Conservation (phyloP, 2,329 filamentous ascomycete genomes). For the Arthroderma sp. region DNA sequence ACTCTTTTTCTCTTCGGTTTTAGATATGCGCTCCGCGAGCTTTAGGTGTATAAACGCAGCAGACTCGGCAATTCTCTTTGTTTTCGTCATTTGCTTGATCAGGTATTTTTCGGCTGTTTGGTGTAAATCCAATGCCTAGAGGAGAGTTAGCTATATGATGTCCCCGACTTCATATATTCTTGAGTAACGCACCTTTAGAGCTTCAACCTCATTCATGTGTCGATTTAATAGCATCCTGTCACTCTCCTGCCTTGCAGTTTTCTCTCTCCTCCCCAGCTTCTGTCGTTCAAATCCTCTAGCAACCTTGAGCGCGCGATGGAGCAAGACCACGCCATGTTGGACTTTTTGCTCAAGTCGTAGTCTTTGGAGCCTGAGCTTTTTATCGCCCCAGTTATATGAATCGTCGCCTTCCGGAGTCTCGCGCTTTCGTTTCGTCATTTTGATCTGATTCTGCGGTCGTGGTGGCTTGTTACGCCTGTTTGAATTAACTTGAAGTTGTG, state of each 20-base stretch:
- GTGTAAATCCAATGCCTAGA: conserved; percentile 40
- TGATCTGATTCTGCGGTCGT: not conserved
- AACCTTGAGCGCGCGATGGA: conserved; percentile 44
- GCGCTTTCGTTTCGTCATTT: conserved; percentile 32
- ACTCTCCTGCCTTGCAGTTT: conserved; percentile 39
- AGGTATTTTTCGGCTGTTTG: conserved; percentile 43
- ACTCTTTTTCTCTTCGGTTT: conserved; percentile 30
- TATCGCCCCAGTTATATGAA: conserved; percentile 16
- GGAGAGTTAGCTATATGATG: conserved; percentile 6
- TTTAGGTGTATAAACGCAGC: conserved; percentile 37
- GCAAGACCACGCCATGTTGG: conserved; percentile 38
- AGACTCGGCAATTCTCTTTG: conserved; percentile 45
- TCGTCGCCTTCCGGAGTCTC: conserved; percentile 20
- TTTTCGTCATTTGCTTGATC: conserved; percentile 44
- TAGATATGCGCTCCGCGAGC: conserved; percentile 15
- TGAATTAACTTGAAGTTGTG: not conserved
- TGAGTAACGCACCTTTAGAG: conserved; percentile 40
- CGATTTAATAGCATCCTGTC: conserved; percentile 33
- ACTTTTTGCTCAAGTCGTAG: conserved; percentile 37
- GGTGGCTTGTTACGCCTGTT: not conserved
- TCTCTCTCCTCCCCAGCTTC: conserved; percentile 49
- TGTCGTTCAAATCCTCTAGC: conserved; percentile 52
- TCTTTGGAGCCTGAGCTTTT: conserved; percentile 24
- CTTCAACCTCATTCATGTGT: conserved; percentile 43
- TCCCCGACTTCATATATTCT: no score